Conservation (phyloP, 2,329 filamentous ascomycete genomes). For the Pseudogymnoascus sp. region DNA sequence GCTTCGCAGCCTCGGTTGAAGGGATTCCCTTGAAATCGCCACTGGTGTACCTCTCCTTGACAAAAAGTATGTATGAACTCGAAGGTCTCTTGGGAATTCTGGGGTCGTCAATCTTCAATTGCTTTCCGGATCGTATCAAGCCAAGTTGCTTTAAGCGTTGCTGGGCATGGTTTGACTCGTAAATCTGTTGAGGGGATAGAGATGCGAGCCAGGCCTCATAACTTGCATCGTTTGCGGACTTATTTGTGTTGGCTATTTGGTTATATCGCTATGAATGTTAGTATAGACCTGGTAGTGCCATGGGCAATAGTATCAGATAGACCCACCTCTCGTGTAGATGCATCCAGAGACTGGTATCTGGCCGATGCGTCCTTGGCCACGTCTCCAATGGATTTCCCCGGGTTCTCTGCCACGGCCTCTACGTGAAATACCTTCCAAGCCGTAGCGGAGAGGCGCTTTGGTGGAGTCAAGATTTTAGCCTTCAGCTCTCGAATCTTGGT, state of each 20-base stretch:
- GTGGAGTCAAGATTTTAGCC: slow-evolving; percentile 19
- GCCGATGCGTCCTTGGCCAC: slow-evolving; percentile 16
- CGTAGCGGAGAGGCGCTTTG: slow-evolving; percentile 29
- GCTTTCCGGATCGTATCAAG: slow-evolving; percentile 12
- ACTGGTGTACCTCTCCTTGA: slow-evolving; percentile 34
- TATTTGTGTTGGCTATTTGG: slow-evolving; percentile 40
- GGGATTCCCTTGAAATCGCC: slow-evolving; percentile 43
- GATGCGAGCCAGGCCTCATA: slow-evolving; percentile 46
- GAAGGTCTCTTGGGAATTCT: slow-evolving; percentile 39
- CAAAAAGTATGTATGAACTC: slow-evolving; percentile 37
- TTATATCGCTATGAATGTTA: slow-evolving; percentile 40
- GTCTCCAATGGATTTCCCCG: slow-evolving; percentile 10
- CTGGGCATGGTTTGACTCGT: slow-evolving; percentile 50
- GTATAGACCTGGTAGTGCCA: slow-evolving; percentile 15
- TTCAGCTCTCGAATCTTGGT: slow-evolving; percentile 11
- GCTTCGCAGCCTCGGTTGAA: slow-evolving; percentile 31
- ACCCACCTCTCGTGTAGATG: slow-evolving; percentile 32
- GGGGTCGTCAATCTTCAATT: slow-evolving; percentile 41
- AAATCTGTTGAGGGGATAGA: slow-evolving; percentile 48
- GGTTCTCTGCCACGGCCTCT: background rate
- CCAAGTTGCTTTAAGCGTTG: slow-evolving; percentile 17
- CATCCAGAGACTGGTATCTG: slow-evolving; percentile 29
- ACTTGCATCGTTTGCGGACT: slow-evolving; percentile 33
- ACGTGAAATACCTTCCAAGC: slow-evolving; percentile 20
- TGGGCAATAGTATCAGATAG: slow-evolving; percentile 16